Evolutionary conservation across 768 basidiomycete genomes (phyloP), one percentile per base, ranked within the genome.

Genomic region (Boletus vinaceobasis): DNA sequence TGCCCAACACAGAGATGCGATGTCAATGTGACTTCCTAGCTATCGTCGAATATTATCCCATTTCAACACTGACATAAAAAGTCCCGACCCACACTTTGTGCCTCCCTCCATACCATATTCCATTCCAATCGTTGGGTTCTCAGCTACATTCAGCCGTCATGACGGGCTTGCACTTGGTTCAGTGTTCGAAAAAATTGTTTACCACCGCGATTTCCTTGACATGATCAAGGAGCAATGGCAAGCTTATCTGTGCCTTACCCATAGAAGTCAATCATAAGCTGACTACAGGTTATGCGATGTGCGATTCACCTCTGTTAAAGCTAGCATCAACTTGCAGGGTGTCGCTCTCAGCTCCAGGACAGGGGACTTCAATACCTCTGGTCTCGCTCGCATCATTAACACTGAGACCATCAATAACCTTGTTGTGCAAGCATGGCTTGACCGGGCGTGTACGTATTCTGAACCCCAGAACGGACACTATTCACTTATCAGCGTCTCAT

Each of bases 211-310:
- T 60, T 93, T 97, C 61, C 70, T 92, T 13, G 85, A 91, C 48
- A 95, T 98, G 94, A 89, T 98, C 57, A 85, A 87, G 60, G 93
- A 93, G 50, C 81, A 90, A 68, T 98, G 95, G 94, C 87, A 60
- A 64, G 59, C 31, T 33, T 11, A 7, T 56, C 38, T 42, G 14
- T 37, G 10, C 32, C n/a, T 38, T 37, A 14, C 17, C 10, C n/a
- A 13, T 40, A 4, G 7, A n/a, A 43, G 9, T 29, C 26, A 45
- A 27, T 52, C 53, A 43, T 57, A 33, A 57, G 6, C n/a, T 17
- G 19, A 26, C 23, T 15, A 48, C 56, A 81, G 93, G 94, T 79
- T 98, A 31, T 92, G 91, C 57, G 84, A 86, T 44, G 86, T 94
- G 33, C 86, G 85, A 5, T 93, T 94, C 66, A 96, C 93, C 2